Evolutionary conservation across 1,284 basidiomycete species (phyloP).

Genomic region (Marasmius oreades): DNA sequence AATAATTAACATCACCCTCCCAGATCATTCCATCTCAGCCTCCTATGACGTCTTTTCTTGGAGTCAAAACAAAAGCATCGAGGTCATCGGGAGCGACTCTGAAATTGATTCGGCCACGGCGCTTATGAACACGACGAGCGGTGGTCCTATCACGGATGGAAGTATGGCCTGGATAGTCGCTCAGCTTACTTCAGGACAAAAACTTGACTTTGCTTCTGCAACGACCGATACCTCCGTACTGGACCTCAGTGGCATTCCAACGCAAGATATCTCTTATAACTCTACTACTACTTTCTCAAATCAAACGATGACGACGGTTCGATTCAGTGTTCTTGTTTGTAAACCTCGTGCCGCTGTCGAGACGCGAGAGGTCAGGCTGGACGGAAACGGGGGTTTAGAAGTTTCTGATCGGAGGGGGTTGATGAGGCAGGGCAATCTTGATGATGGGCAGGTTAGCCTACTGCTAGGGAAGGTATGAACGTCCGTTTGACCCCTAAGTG

Average conservation of each 20-base stretch:
- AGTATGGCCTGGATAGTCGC: neutral
- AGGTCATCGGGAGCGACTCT: neutral
- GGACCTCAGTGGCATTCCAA: neutral
- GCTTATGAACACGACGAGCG: neutral
- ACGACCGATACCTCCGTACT: neutral
- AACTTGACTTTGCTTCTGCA: neutral
- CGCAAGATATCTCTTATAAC: neutral
- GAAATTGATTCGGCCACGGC: too few species aligned
- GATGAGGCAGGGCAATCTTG: neutral
- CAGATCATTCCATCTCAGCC: neutral
- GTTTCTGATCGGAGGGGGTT: neutral
- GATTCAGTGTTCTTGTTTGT: neutral
- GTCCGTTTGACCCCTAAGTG: neutral
- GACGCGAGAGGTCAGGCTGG: neutral
- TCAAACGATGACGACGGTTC: neutral
- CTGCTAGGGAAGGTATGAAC: neutral
- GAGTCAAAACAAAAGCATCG: neutral
- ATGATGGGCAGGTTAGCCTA: neutral
- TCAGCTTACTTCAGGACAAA: neutral
- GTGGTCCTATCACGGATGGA: neutral
- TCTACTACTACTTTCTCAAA: neutral
- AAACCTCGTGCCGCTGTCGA: neutral
- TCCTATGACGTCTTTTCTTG: neutral
- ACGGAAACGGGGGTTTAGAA: neutral
- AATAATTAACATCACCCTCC: neutral